phyloP scores from a whole-genome alignment of 306 rosid species.

The Benincasa hispida region DNA sequence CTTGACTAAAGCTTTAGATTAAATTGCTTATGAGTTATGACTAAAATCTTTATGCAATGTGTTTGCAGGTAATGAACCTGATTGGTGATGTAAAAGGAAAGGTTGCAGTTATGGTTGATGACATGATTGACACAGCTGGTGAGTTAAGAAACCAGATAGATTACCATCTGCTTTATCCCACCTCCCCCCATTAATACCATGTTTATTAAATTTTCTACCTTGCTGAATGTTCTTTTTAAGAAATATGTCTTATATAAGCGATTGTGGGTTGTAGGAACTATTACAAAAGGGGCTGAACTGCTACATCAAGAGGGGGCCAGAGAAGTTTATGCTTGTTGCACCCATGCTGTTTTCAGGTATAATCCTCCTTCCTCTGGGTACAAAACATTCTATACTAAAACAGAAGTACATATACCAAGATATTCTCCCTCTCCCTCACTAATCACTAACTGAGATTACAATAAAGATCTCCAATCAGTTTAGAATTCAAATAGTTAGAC shows the following conservation, averaged over 20 bases:
- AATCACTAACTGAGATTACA: background rate
- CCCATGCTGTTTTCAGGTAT: constrained; percentile 85
- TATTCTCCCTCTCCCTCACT: background rate
- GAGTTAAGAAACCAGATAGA: background rate
- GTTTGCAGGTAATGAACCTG: constrained; percentile 79
- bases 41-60: background rate
- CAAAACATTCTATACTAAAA: background rate
- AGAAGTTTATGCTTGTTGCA: constrained; percentile 97
- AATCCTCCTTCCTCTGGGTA: background rate
- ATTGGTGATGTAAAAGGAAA: constrained; percentile 96
- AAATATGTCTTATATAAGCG: background rate
- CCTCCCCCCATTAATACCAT: background rate
- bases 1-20: background rate
- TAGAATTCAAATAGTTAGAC: background rate
- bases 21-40: background rate
- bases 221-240: background rate
- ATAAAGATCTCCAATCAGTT: background rate
- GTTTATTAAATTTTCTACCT: background rate
- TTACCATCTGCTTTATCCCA: background rate
- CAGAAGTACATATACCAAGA: background rate
- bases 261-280: constrained; percentile 45
- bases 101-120: constrained; percentile 98
- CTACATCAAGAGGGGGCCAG: constrained; percentile 92
- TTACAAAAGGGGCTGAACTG: constrained; percentile 83
- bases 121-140: constrained; percentile 99